Evolutionary conservation across 768 basidiomycete species (phyloP).

Genomic region (Tylopilus balloui): DNA sequence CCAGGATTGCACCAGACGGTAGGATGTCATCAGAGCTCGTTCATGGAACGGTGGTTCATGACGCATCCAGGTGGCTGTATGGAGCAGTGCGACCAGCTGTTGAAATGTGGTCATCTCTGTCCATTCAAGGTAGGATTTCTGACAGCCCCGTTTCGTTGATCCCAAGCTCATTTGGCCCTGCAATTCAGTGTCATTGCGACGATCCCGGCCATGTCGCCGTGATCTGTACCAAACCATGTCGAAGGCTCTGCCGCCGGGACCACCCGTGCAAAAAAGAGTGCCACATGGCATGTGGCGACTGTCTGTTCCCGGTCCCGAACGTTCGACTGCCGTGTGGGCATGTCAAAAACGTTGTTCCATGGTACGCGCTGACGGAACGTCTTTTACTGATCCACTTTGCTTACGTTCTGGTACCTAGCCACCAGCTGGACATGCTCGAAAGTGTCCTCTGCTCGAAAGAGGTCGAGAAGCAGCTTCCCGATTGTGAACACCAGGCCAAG

Average conservation of each 20-base stretch:
- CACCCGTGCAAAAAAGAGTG: constrained; percentile 60
- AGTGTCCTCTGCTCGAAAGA: constrained; percentile 39
- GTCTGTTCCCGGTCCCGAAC: constrained; percentile 42
- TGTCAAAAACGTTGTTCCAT: constrained; percentile 38
- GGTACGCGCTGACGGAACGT: constrained; percentile 35
- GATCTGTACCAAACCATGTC: constrained; percentile 46
- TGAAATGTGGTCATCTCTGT: constrained; percentile 63
- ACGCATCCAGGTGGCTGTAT: constrained; percentile 54
- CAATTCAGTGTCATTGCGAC: constrained; percentile 54
- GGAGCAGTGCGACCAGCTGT: constrained; percentile 45
- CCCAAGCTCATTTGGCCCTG: background rate
- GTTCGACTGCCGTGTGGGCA: constrained; percentile 61
- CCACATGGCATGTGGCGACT: constrained; percentile 48
- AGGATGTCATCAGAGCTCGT: constrained; percentile 1
- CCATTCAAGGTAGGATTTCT: constrained; percentile 46
- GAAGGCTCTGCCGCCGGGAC: constrained; percentile 45
- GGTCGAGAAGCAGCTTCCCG: constrained; percentile 42
- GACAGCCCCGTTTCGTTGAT: background rate
- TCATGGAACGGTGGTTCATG: background rate
- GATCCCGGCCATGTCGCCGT: constrained; percentile 49
- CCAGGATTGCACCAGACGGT: constrained; percentile 55
- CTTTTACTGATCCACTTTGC: background rate
- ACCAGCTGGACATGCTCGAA: constrained; percentile 42
- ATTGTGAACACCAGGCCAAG: constrained; percentile 49
- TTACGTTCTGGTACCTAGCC: constrained; percentile 31